phyloP scores from a whole-genome alignment of 192 early-diverging fungal species.

The Piromyces sp. region DNA sequence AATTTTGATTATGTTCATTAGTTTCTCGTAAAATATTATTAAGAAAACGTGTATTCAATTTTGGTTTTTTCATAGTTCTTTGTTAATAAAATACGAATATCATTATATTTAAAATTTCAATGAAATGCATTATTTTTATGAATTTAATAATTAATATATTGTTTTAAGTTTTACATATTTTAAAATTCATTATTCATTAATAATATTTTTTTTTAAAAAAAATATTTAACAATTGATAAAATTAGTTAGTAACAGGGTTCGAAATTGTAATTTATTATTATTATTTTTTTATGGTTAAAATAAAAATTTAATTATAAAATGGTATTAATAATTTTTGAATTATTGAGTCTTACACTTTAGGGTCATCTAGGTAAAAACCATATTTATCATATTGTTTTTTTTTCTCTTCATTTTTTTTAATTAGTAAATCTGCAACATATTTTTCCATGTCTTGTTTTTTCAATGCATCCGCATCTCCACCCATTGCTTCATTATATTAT shows the following conservation, averaged over 20 bases:
- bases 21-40: constrained; percentile 14
- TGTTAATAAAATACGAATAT: no score
- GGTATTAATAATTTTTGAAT: background rate
- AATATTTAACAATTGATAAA: no score
- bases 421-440: constrained; percentile 13
- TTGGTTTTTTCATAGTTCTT: constrained; percentile 11
- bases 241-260: no score
- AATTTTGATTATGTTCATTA: constrained; percentile 21
- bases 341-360: background rate
- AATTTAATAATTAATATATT: no score
- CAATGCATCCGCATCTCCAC: constrained; percentile 5
- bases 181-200: no score
- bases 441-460: constrained; percentile 11
- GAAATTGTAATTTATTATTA: no score
- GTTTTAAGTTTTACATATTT: no score
- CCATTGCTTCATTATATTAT: constrained; percentile 4
- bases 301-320: no score
- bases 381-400: constrained; percentile 7
- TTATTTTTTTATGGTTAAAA: no score
- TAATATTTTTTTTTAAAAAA: no score
- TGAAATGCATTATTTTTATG: no score
- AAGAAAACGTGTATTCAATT: constrained; percentile 24
- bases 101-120: no score
- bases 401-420: constrained; percentile 6
- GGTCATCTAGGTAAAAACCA: constrained; percentile 8